A percentile compares a stretch with the other conserved stretches of the same genome.
These are phyloP conservation scores for Omphalotus guepiniiformis DNA, from an alignment of 768 basidiomycete genomes.

Conservation along the genomic window DNA sequence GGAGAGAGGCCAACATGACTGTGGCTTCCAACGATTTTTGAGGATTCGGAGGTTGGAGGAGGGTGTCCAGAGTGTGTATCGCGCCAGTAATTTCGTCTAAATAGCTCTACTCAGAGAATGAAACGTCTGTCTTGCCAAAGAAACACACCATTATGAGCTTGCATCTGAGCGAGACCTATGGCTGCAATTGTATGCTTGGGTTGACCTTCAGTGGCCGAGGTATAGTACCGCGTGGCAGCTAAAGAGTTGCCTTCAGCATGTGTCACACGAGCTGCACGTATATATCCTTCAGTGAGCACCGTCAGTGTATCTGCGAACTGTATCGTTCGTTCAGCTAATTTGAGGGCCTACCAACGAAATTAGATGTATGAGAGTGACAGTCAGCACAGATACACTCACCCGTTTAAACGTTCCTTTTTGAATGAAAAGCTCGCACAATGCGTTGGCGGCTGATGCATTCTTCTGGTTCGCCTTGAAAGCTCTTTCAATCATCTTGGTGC, in stretches of 20 bases:
- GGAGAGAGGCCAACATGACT: constrained; percentile 84
- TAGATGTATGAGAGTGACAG: constrained; percentile 1
- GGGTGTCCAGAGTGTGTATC: constrained; percentile 77
- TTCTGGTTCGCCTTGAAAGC: constrained; percentile 80
- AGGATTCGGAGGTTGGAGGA: constrained; percentile 62
- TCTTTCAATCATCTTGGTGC: constrained; percentile 67
- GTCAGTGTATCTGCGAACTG: constrained; percentile 90
- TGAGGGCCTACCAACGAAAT: constrained; percentile 57
- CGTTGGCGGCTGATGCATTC: constrained; percentile 80
- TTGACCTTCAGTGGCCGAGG: constrained; percentile 58
- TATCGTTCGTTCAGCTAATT: constrained; percentile 90
- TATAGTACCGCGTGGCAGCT: constrained; percentile 71
- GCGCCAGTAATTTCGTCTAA: constrained; percentile 81
- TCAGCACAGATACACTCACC: constrained; percentile 31
- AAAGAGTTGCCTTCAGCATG: constrained; percentile 64
- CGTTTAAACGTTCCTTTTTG: constrained; percentile 61
- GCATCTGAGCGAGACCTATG: constrained; percentile 84
- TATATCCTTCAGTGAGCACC: constrained; percentile 80
- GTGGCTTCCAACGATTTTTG: constrained; percentile 78
- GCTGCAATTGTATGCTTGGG: constrained; percentile 75
- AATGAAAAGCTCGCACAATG: constrained; percentile 75
- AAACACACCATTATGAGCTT: constrained; percentile 67
- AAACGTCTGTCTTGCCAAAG: not conserved
- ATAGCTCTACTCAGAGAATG: constrained; percentile 4
- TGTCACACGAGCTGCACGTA: constrained; percentile 76